Percentiles rank a stretch among this genome's conserved stretches.
phyloP scores from a whole-genome alignment of 768 basidiomycete genomes.

The Hericium erinaceus region DNA sequence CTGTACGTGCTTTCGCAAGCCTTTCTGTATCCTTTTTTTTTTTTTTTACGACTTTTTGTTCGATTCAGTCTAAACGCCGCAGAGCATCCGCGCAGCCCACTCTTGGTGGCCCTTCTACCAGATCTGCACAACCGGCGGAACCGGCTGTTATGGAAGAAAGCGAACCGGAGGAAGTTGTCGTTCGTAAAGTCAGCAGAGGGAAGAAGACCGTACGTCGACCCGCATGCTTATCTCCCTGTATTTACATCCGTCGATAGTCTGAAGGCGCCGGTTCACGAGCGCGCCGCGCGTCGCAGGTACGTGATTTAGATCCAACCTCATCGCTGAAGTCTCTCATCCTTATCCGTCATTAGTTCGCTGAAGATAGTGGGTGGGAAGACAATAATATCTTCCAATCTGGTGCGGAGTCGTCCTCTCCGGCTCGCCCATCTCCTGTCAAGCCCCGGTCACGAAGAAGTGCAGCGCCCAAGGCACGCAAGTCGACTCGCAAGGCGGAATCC shows the following conservation, averaged over 20 bases:
- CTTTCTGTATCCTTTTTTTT: constrained; percentile 8
- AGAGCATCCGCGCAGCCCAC: constrained; percentile 72
- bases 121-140: constrained; percentile 26
- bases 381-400: constrained; percentile 88
- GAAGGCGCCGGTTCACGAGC: constrained; percentile 42
- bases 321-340: not conserved
- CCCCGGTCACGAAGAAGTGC: constrained; percentile 27
- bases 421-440: constrained; percentile 44
- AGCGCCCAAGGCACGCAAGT: constrained; percentile 39
- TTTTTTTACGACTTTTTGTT: constrained; percentile 5
- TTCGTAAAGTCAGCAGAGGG: constrained; percentile 50
- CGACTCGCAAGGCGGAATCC: constrained; percentile 58
- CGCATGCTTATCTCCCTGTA: not conserved
- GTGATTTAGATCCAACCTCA: not conserved
- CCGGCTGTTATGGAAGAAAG: constrained; percentile 59
- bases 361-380: constrained; percentile 85
- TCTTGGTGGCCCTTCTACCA: constrained; percentile 39
- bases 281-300: constrained; percentile 40
- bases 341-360: constrained; percentile 23
- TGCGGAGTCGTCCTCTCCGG: constrained; percentile 79
- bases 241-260: constrained; percentile 22
- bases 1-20: constrained; percentile 32
- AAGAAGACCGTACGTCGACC: constrained; percentile 43
- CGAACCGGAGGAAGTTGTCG: constrained; percentile 57
- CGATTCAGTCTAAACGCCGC: constrained; percentile 60